Evolutionary conservation across 2,329 filamentous ascomycete genomes (phyloP).

Genomic region (Piedraia hortae): DNA sequence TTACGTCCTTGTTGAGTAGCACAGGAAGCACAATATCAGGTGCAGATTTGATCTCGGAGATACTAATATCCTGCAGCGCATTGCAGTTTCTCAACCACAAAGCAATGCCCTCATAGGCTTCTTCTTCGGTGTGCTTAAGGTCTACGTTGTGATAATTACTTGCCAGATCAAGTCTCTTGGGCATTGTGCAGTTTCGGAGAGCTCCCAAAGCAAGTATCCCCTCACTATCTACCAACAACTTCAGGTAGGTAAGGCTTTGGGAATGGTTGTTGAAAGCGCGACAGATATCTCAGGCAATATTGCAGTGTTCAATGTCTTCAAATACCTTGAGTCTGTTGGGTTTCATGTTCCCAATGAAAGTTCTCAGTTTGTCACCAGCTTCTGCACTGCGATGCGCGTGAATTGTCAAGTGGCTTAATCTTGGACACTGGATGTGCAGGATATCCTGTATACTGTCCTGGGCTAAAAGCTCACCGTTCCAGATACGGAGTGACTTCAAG

Average conservation of each 20-base stretch:
- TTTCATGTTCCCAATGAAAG: constrained; percentile 20
- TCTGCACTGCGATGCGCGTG: constrained; percentile 20
- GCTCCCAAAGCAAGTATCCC: constrained; percentile 21
- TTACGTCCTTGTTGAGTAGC: constrained; percentile 19
- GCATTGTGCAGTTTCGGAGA: constrained; percentile 21
- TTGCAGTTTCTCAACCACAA: constrained; percentile 28
- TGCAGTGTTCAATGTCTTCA: constrained; percentile 27
- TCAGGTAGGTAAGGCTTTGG: constrained; percentile 26
- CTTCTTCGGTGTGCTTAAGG: constrained; percentile 24
- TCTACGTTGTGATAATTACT: constrained; percentile 18
- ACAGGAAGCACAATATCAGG: constrained; percentile 25
- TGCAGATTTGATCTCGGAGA: constrained; percentile 25
- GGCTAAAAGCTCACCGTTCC: constrained; percentile 31
- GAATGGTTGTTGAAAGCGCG: constrained; percentile 24
- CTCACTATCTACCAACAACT: constrained; percentile 22
- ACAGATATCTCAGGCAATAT: constrained; percentile 27
- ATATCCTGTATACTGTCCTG: constrained; percentile 24
- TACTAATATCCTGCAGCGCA: constrained; percentile 21
- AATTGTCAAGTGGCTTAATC: constrained; percentile 32
- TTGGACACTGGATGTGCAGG: constrained; percentile 30
- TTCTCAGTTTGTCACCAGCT: constrained; percentile 29
- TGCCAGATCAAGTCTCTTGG: constrained; percentile 23
- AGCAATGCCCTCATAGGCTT: constrained; percentile 23
- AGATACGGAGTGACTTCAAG: constrained; percentile 31
- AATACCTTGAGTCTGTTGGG: constrained; percentile 18